Evolutionary conservation across 73 alveolate genomes (phyloP).

Genomic region (Paraurostyla sp.): DNA sequence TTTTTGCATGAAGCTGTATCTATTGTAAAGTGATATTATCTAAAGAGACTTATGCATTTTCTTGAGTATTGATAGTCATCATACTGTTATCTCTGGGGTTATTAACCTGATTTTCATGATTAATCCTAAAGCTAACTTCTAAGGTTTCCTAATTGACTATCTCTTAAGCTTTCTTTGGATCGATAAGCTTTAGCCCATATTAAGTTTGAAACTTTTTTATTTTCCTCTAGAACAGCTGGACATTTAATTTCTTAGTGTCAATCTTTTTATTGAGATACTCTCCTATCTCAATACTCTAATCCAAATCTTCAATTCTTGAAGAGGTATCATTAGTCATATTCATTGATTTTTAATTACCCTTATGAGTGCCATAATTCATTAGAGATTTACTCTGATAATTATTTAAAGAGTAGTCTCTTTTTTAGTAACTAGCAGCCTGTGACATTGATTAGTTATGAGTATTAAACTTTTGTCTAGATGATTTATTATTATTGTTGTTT

Average conservation of each 20-base stretch:
- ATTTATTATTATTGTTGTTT: too few species aligned
- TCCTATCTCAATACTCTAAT: slow-evolving; percentile 22
- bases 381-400: too few species aligned
- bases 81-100: not conserved
- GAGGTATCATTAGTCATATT: not conserved
- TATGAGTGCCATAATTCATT: not conserved
- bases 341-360: not conserved
- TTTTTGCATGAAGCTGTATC: not conserved
- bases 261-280: slow-evolving; percentile 10
- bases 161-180: slow-evolving; percentile 21
- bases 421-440: too few species aligned
- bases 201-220: slow-evolving; percentile 30
- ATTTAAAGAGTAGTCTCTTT: too few species aligned
- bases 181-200: slow-evolving; percentile 38
- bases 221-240: not conserved
- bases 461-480: too few species aligned
- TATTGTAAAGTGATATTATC: not conserved
- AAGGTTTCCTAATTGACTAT: not conserved
- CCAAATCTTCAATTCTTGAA: not conserved
- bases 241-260: slow-evolving; percentile 25
- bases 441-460: too few species aligned
- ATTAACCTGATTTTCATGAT: not conserved
- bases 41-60: not conserved
- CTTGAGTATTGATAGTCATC: not conserved
- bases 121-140: not conserved